Base-by-base conservation (phyloP, 2,329 filamentous ascomycete species). In the Chalaropsis ovoidea region DNA sequence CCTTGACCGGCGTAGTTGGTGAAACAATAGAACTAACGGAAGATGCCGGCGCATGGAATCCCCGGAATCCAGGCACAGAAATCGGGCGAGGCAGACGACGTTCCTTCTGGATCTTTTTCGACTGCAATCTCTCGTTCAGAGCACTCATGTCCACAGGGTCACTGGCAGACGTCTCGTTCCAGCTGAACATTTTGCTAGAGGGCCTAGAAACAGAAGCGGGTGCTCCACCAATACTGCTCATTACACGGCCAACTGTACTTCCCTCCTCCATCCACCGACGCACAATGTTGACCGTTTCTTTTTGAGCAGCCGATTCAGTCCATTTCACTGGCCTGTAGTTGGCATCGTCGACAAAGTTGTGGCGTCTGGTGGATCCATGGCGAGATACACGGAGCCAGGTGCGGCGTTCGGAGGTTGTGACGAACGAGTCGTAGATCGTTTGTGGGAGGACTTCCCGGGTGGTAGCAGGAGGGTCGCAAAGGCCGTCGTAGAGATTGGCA, bases 241-340 rank as follows among this genome's bases (percentile, higher is more conserved):
- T 72, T 6, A 74, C 71, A n/a, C 60, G 47, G 13, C 66, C 60
- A 13, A 63, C 52, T 7, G 63, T 58, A 19, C 66, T 67, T 41
- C 79, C 84, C 69, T 86, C 81, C 69, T 86, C 82, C 78, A 86
- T 84, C 85, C 85, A 88, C 31, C 82, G 78, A 31, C 81, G 78
- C 19, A 87, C 84, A 49, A 83, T 82, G 66, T 80, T 78, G 67
- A 84, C 77, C 0, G 80, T 82, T 8, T 83, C 79, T 13, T 74
- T 72, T 27, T 82, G 82, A 1, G 84, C 74, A 6, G 77, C 73
- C 0, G 84, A 86, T n/a, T 76, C 74, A 3, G 71, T 69, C 85
- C 85, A 88, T 2, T 76, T 75, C n/a, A 85, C 77, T 8, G 81
- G 78, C 19, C 80, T 76, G 71, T 87, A 87, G 68, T 79, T 81